Base-by-base conservation (phyloP, 129 eudicot species). In the Helianthus tuberosus region DNA sequence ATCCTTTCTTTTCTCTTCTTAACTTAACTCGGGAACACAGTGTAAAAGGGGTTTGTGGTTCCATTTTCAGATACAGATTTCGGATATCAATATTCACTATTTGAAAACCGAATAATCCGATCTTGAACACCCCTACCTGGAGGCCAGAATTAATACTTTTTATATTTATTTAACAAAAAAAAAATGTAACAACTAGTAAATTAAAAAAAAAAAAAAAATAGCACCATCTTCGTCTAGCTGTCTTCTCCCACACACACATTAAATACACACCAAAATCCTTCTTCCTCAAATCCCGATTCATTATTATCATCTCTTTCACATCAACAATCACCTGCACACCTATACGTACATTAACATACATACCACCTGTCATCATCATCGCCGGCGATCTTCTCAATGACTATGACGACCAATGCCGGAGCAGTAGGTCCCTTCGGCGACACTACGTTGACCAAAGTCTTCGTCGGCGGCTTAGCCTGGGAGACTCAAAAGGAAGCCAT, bases 401-500 rank as follows among this genome's bases (percentile, higher is more conserved):
- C 66, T 13, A 87, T 79, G 84, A 82, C 79, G 62, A 72, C 38
- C 72, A 76, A 71, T 63, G 80, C 52, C 71, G 84, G 79, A 35
- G 61, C 14, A 11, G 62, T 50, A 3, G 86, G 86, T 0, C 86
- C 84, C 12, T 70, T 88, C 60, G 91, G 90, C 1, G 97, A 91
- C 75, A 88, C 97, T 8, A 84, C 92, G n/a, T 62, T 84, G 57
- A 91, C 97, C 51, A 91, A 91, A 58, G 97, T 91, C 53, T 91
- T 91, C 59, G 97, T 91, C 20, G 97, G 97, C n/a, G 97, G 97
- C 17, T 81, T 91, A 50, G 97, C 97, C 5, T 91, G 97, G 97
- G 97, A 91, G 76, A 88, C 97, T 78, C 92, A 87, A 11, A 88
- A 82, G 74, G 97, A 91, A 11, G 83, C 90, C 76, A 75, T 91